Evolutionary conservation across 192 early-diverging fungal genomes (phyloP), one percentile per base, ranked within the genome.

Genomic region (Gryganskiella cystojenkinii): DNA sequence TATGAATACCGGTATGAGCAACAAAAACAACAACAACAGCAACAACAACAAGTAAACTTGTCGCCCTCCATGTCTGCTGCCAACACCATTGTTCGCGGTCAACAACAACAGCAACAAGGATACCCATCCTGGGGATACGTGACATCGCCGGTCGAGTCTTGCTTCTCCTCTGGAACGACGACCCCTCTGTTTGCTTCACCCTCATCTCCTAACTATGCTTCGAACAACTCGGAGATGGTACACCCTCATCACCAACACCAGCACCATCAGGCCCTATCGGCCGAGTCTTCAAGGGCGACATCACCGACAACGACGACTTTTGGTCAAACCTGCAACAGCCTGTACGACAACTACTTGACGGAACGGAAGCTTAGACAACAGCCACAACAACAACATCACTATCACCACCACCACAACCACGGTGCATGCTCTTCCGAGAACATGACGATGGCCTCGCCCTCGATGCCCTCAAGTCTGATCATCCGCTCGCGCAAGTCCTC

Each of bases 401-500:
- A 40, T 5, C 37, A 40, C 7, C 37, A 40, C 7, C 37, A 40
- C 37, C 7, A 13, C 5, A 9, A 40, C 37, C n/a, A n/a, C n/a
- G n/a, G n/a, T n/a, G n/a, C n/a, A n/a, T n/a, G n/a, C 43, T 8
- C 43, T 44, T 17, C 47, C 19, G 22, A 20, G 22, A 50, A 50
- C 22, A 24, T 24, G 22, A n/a, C 15, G 8, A 24, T 20, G 47
- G 19, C 19, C 19, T 50, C 15, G 4, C 37, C 37, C 37, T 40
- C 37, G 5, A 40, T 40, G 37, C 56, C 47, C 5, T 44, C 43
- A 5, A 67, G 33, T 34, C 35, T 65, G 24, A 78, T 63, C 47
- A 67, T 64, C 25, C 66, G 67, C 11, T 69, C 74, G 0, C 52
- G 74, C 33, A 78, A 78, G 51, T 78, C 66, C 20, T 78, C 74